Base-by-base conservation (phyloP, 139 green algal species). In the Picochlorum sp. region DNA sequence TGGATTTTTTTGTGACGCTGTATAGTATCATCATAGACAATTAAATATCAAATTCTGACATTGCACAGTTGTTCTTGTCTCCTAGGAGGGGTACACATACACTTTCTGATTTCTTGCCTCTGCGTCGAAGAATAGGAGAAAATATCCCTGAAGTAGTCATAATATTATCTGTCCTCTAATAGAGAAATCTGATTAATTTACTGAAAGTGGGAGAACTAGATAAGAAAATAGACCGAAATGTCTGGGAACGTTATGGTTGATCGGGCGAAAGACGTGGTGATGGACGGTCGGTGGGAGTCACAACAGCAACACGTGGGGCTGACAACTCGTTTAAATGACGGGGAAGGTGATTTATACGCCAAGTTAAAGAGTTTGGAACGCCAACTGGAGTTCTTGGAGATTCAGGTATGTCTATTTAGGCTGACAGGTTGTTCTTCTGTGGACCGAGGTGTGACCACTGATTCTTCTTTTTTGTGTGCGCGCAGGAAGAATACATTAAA, bases 401-500 rank as follows among this genome's bases (percentile, higher is more conserved):
- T 99, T 33, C 93, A 99, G 75, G 83, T 81, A 30, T 13, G 58
- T 24, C 1, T 47, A 5, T 47, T 7, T 47, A 26, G 0, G 16
- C 4, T 7, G 20, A 35, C 37, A 39, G 5, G n/a, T 37, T 18
- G 10, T 25, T 26, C 12, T 50, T 49, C 25, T 28, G 28, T 39
- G 47, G 25, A 45, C 25, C 35, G 12, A 29, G 8, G 22, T 47
- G 43, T 10, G 10, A 16, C 40, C 50, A 33, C 9, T 12, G n/a
- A 12, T 41, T 16, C 6, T 41, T 33, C 16, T 12, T 16, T 41
- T 41, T 41, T 18, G 9, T 12, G 47, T 9, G 12, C 10, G 25
- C 25, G 30, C 72, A 87, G 81, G 93, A 99, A 78, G 91, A 97
- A 57, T 99, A 99, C 70, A 97, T 99, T 70, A 97, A 96, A 59